Evolutionary conservation across 1,284 basidiomycete species (phyloP).

Genomic region (Dichomitus squalens): DNA sequence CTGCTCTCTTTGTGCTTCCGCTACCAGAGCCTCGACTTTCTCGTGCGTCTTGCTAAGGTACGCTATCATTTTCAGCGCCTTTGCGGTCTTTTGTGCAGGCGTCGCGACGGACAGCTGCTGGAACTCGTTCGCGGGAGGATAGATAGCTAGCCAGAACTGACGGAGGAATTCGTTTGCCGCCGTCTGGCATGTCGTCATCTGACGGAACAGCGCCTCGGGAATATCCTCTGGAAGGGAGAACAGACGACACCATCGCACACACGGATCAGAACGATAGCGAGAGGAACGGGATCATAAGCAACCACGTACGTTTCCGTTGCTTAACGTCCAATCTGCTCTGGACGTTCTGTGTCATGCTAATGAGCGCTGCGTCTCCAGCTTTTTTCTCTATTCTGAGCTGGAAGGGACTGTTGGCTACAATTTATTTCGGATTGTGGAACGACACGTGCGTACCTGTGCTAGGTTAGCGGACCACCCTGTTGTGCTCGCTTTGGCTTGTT

Average conservation of each 20-base stretch:
- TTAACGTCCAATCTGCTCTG: slow-evolving; percentile 65
- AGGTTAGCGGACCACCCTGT: slow-evolving; percentile 62
- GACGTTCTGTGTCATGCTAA: slow-evolving; percentile 80
- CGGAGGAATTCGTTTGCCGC: slow-evolving; percentile 95
- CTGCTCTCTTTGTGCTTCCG: slow-evolving; percentile 60
- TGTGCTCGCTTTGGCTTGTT: slow-evolving; percentile 48
- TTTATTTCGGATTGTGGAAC: slow-evolving; percentile 5
- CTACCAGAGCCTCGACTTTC: slow-evolving; percentile 79
- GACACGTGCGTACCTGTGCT: slow-evolving; percentile 46
- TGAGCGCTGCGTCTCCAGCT: slow-evolving; percentile 64
- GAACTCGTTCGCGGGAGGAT: slow-evolving; percentile 72
- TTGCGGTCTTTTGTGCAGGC: slow-evolving; percentile 67
- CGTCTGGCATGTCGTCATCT: slow-evolving; percentile 89
- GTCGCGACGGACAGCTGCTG: slow-evolving; percentile 50
- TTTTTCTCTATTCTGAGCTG: slow-evolving; percentile 64
- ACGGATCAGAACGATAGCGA: not conserved
- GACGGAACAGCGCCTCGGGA: slow-evolving; percentile 75
- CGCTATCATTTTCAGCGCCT: slow-evolving; percentile 83
- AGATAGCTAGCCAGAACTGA: slow-evolving; percentile 92
- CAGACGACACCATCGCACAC: not conserved
- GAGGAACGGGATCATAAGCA: not conserved
- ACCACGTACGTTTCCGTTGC: slow-evolving; percentile 58
- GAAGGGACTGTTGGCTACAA: no score
- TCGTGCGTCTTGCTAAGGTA: slow-evolving; percentile 80
- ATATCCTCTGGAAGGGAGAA: slow-evolving; percentile 63